These are phyloP conservation scores for Bacidia rubella DNA, from an alignment of 495 filamentous ascomycete genomes.

Conservation along the genomic window DNA sequence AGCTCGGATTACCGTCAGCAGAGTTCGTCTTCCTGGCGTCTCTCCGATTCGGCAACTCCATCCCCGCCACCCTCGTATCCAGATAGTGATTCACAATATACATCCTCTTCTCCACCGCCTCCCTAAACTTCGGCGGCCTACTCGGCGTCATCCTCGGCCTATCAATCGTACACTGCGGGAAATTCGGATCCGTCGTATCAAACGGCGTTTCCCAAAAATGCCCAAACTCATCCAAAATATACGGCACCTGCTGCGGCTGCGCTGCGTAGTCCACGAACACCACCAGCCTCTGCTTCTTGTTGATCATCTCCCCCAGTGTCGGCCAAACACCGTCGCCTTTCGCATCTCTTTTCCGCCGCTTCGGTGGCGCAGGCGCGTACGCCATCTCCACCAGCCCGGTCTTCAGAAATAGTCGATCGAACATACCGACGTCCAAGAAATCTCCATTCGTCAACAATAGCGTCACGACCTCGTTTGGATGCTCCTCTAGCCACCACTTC, in stretches of 20 bases:
- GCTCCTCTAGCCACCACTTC: slow-evolving; percentile 48
- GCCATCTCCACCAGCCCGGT: slow-evolving; percentile 45
- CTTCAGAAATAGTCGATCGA: slow-evolving; percentile 38
- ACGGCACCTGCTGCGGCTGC: slow-evolving; percentile 34
- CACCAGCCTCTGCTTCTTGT: slow-evolving; percentile 43
- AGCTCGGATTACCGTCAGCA: slow-evolving; percentile 30
- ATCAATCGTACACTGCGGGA: slow-evolving; percentile 44
- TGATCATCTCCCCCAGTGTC: slow-evolving; percentile 48
- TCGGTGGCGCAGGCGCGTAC: slow-evolving; percentile 31
- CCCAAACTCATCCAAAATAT: slow-evolving; percentile 55
- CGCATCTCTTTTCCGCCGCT: neutral
- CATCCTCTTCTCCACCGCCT: slow-evolving; percentile 30
- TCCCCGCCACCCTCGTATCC: slow-evolving; percentile 29
- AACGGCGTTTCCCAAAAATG: slow-evolving; percentile 62
- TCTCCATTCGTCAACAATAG: slow-evolving; percentile 58
- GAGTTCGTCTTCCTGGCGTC: slow-evolving; percentile 45
- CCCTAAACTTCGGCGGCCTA: neutral
- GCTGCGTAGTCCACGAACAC: slow-evolving; percentile 47
- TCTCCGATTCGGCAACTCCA: slow-evolving; percentile 42
- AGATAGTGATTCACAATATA: slow-evolving; percentile 43
- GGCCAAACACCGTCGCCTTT: slow-evolving; percentile 37
- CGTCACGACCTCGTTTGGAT: slow-evolving; percentile 57
- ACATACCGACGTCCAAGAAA: slow-evolving; percentile 31
- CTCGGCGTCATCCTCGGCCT: slow-evolving; percentile 33
- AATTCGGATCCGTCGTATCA: slow-evolving; percentile 38